Conservation (phyloP, 2,329 filamentous ascomycete species). For the Fusarium continuum region DNA sequence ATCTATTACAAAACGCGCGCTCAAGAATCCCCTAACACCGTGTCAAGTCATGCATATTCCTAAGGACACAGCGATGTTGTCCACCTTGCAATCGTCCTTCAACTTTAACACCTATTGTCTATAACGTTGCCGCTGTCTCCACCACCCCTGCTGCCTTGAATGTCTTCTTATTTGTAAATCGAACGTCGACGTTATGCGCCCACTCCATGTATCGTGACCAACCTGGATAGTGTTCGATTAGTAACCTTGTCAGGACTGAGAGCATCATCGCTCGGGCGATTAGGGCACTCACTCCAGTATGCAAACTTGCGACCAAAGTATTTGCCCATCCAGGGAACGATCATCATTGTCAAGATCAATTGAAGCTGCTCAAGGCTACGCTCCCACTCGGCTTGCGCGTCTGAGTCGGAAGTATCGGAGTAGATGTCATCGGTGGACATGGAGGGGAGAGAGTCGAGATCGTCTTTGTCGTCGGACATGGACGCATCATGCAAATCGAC, state of each 20-base stretch:
- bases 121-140: conserved; percentile 67
- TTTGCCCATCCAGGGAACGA: conserved; percentile 94
- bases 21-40: conserved; percentile 36
- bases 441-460: conserved; percentile 72
- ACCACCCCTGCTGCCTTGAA: conserved; percentile 72
- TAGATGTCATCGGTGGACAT: conserved; percentile 65
- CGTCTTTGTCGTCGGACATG: conserved; percentile 61
- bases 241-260: conserved; percentile 1
- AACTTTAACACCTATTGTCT: conserved; percentile 24
- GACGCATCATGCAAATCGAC: conserved; percentile 61
- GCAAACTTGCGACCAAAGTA: conserved; percentile 94
- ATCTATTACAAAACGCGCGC: conserved; percentile 28
- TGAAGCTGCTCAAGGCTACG: conserved; percentile 94
- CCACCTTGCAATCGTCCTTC: neutral
- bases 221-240: conserved; percentile 60
- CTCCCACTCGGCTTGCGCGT: conserved; percentile 95
- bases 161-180: conserved; percentile 67
- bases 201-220: conserved; percentile 96
- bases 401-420: conserved; percentile 70
- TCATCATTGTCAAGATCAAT: conserved; percentile 89
- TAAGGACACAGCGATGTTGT: neutral
- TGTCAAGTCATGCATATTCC: conserved; percentile 28
- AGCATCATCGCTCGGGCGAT: neutral
- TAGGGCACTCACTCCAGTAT: conserved; percentile 80
- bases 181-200: conserved; percentile 83